phyloP scores from a whole-genome alignment of 208 protist genomes.

The Acanthamoeba triangularis region DNA sequence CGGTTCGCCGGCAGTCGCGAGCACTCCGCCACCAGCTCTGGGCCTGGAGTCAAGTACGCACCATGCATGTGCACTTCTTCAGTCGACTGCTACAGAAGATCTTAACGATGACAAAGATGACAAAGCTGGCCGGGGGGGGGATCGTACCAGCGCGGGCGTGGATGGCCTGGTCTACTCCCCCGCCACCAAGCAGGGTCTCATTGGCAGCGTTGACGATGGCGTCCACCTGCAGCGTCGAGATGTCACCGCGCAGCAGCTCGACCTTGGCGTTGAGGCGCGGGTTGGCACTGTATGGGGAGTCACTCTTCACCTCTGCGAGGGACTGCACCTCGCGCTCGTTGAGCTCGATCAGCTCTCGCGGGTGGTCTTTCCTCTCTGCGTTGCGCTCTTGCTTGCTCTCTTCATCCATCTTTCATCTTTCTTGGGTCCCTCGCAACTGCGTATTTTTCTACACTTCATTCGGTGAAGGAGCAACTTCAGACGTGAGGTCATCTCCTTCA shows the following conservation, averaged over 20 bases:
- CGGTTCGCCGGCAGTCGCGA: background rate
- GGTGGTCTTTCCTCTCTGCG: constrained; percentile 10
- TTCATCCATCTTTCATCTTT: constrained; percentile 26
- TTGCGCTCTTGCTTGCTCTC: constrained; percentile 49
- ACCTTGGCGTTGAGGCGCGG: constrained; percentile 23
- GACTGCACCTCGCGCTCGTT: constrained; percentile 43
- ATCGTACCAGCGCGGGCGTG: background rate
- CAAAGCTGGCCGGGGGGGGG: background rate
- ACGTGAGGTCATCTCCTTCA: background rate
- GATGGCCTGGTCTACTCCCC: constrained; percentile 67
- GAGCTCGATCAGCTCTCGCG: constrained; percentile 12
- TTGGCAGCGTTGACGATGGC: constrained; percentile 72
- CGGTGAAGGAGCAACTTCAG: too few relatives aligned
- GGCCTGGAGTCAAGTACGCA: background rate
- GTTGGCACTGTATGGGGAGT: background rate
- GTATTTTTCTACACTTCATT: background rate
- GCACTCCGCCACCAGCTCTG: constrained; percentile 46
- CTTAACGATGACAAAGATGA: background rate
- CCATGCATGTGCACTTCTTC: background rate
- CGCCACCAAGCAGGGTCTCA: constrained; percentile 49
- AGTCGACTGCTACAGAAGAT: too few relatives aligned
- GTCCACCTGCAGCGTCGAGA: constrained; percentile 10
- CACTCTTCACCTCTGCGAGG: background rate
- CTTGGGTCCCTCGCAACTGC: background rate
- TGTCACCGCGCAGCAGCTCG: background rate